Base-by-base conservation (phyloP, 306 rosid genomes). In the Begonia loranthoides region DNA sequence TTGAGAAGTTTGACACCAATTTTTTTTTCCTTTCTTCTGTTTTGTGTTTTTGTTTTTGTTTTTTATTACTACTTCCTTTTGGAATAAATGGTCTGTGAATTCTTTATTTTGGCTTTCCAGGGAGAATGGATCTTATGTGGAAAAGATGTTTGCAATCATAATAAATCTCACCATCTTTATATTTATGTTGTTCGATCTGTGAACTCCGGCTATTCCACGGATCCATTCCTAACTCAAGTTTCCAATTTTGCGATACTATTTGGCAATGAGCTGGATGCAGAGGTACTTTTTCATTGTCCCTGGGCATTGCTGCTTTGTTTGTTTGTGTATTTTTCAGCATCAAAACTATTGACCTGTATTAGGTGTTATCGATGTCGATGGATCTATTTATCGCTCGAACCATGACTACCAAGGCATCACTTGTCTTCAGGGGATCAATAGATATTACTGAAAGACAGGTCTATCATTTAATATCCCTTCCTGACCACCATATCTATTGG, bases 341-440 rank as follows among this genome's bases (percentile, higher is more conserved):
- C 36, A 54, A 73, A 54, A 45, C 9, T n/a, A 70, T 61, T 57
- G 36, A 8, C 57, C 34, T 15, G 54, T 61, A 44, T 54, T 61
- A 90, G 99, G 99, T 90, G 76, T 86, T 90, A 90, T 90, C 99
- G 99, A 90, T 90, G 99, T 74, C 94, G 55, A 86, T 90, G 99
- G 95, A 90, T 82, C 95, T 90, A 76, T 90, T 86, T 90, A 81
- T 86, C 68, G 95, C 95, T 57, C 92, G 95, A 73, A 86, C 95
- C 59, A 86, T 90, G 86, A 90, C 94, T 67, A 82, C 88, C 69
- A 83, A 80, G 86, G 85, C 94, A 64, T 86, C 99, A 68, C 86
- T 90, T 76, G 82, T 76, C 84, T 90, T 76, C 76, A 80, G 70
- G 75, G 95, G 90, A 59, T 70, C 73, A 19, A 78, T 79, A 57